phyloP scores from a whole-genome alignment of 1,139 yeast species.

The Candida buenavistaensis region DNA sequence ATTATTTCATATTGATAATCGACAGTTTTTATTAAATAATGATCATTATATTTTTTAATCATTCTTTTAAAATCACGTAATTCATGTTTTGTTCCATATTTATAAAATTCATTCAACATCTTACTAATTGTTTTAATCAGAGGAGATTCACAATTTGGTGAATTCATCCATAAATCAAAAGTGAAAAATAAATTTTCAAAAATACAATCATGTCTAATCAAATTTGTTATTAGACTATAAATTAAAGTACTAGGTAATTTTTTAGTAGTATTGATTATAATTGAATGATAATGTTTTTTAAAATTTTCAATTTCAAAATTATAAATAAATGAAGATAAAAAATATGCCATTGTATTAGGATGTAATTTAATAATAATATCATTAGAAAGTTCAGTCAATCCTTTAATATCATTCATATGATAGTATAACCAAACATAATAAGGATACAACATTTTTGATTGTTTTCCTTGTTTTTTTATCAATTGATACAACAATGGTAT shows the following conservation, averaged over 20 bases:
- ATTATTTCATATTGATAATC: slow-evolving; percentile 28
- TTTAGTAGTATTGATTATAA: slow-evolving; percentile 12
- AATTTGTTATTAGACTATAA: slow-evolving; percentile 27
- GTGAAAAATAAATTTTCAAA: slow-evolving; percentile 32
- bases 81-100: slow-evolving; percentile 32
- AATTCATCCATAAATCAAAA: slow-evolving; percentile 30
- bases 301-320: slow-evolving; percentile 37
- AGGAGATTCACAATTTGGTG: slow-evolving; percentile 24
- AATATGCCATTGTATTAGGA: slow-evolving; percentile 28
- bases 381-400: slow-evolving; percentile 21
- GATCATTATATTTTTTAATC: slow-evolving; percentile 20
- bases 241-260: slow-evolving; percentile 25
- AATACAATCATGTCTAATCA: slow-evolving; percentile 30
- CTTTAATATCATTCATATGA: slow-evolving; percentile 30
- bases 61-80: slow-evolving; percentile 22
- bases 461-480: too few species aligned
- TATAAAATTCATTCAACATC: slow-evolving; percentile 30
- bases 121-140: slow-evolving; percentile 28
- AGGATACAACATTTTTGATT: too few species aligned
- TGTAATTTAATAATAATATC: slow-evolving; percentile 20
- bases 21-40: slow-evolving; percentile 25
- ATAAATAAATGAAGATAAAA: slow-evolving; percentile 29
- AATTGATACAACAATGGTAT: slow-evolving; percentile 8
- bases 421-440: slow-evolving; percentile 30
- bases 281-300: slow-evolving; percentile 20